Percentiles rank a stretch among this genome's conserved stretches.
phyloP scores from a whole-genome alignment of 768 basidiomycete species.

The Tulasnella sp. region DNA sequence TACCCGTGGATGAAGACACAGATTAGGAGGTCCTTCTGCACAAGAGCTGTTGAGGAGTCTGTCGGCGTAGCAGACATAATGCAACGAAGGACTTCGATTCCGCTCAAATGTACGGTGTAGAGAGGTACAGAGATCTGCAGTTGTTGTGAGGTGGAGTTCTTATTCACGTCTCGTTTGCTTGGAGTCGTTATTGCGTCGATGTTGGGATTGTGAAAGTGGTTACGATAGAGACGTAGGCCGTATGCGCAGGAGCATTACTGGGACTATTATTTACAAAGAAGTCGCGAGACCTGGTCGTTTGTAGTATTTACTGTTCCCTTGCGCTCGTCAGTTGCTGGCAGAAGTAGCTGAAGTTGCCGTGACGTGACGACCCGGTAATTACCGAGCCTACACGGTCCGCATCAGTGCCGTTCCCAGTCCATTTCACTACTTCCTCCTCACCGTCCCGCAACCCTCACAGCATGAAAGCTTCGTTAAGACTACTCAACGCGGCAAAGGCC shows the following conservation, averaged over 20 bases:
- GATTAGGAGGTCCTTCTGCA: constrained; percentile 38
- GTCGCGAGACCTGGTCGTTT: neutral
- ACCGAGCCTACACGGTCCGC: neutral
- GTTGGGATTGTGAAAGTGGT: too few species aligned
- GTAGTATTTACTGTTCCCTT: neutral
- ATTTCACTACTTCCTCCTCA: neutral
- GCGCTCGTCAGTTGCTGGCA: neutral
- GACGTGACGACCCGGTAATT: neutral
- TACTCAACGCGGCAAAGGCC: constrained; percentile 4
- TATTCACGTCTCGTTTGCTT: too few species aligned
- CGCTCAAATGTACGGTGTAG: neutral
- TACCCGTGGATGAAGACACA: constrained; percentile 75
- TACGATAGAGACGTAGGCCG: too few species aligned
- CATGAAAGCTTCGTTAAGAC: neutral
- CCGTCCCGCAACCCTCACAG: neutral
- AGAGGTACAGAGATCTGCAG: neutral
- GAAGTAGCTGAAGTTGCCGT: neutral
- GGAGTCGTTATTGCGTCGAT: too few species aligned
- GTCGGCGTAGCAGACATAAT: neutral
- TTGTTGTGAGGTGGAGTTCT: too few species aligned
- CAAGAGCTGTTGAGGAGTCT: neutral
- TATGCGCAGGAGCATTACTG: too few species aligned
- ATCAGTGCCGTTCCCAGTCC: neutral
- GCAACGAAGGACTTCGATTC: neutral
- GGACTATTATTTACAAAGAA: too few species aligned